Conservation (phyloP, 2,329 filamentous ascomycete species). For the Pseudocercospora pini-densiflorae region DNA sequence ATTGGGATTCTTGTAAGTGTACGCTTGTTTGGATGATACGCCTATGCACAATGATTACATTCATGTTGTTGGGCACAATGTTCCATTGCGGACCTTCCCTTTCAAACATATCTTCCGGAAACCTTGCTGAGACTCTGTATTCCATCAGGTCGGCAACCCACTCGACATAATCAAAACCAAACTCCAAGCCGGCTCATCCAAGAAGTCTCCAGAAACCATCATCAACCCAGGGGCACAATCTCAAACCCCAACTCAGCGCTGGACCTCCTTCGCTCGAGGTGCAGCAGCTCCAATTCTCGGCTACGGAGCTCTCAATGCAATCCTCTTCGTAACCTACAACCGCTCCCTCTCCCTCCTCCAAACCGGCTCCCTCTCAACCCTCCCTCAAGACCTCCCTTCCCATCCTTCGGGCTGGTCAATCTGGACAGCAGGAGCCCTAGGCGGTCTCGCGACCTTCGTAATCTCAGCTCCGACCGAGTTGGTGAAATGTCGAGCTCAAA, state of each 20-base stretch:
- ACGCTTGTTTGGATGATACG: no score
- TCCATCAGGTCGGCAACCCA: slow-evolving; percentile 72
- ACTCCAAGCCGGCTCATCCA: slow-evolving; percentile 66
- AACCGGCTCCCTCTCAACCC: slow-evolving; percentile 24
- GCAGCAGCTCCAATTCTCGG: slow-evolving; percentile 84
- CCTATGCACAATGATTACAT: no score
- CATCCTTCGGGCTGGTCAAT: slow-evolving; percentile 33
- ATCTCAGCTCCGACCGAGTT: slow-evolving; percentile 89
- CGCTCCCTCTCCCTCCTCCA: slow-evolving; percentile 71
- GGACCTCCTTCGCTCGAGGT: slow-evolving; percentile 54
- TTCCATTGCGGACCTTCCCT: no score
- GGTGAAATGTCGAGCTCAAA: slow-evolving; percentile 85
- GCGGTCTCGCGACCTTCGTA: slow-evolving; percentile 83
- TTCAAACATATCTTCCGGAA: not conserved
- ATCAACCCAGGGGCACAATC: not conserved
- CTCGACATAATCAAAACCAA: slow-evolving; percentile 73
- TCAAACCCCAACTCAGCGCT: slow-evolving; percentile 20
- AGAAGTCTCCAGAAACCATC: slow-evolving; percentile 5
- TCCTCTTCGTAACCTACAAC: slow-evolving; percentile 87
- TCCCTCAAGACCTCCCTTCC: slow-evolving; percentile 14
- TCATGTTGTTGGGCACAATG: no score
- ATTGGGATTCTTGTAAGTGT: slow-evolving; percentile 68
- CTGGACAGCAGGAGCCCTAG: slow-evolving; percentile 79
- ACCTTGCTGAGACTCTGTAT: not conserved
- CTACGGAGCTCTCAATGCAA: slow-evolving; percentile 80